Conservation (phyloP, 192 early-diverging fungal species). For the Coemansia sp. region DNA sequence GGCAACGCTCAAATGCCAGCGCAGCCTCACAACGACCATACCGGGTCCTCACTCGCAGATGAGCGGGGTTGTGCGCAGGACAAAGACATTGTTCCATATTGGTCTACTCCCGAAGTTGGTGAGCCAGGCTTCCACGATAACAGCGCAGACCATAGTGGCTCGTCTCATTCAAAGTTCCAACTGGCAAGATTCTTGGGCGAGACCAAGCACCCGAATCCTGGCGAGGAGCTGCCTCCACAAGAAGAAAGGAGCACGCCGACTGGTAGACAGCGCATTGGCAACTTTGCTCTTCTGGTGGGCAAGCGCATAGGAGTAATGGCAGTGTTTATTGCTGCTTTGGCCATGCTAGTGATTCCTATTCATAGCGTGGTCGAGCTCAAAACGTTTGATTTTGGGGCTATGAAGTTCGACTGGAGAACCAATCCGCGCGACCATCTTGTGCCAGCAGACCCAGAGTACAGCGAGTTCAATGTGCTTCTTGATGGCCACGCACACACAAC, state of each 20-base stretch:
- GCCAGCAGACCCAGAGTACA: slow-evolving; percentile 22
- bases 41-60: not conserved
- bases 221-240: not conserved
- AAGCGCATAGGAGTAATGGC: slow-evolving; percentile 10
- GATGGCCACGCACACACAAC: slow-evolving; percentile 67
- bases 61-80: not conserved
- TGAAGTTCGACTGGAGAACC: slow-evolving; percentile 31
- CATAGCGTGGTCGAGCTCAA: slow-evolving; percentile 7
- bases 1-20: not conserved
- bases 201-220: no score
- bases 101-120: not conserved
- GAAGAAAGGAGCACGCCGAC: not conserved
- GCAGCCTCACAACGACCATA: not conserved
- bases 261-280: not conserved
- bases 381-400: slow-evolving; percentile 9
- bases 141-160: not conserved
- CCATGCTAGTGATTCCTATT: slow-evolving; percentile 17
- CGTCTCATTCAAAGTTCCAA: not conserved
- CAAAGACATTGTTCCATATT: not conserved
- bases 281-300: slow-evolving; percentile 1
- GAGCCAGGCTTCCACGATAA: not conserved
- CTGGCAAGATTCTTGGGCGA: not conserved
- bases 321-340: slow-evolving; percentile 3
- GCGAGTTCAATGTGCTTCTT: slow-evolving; percentile 56
- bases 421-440: slow-evolving; percentile 17